Evolutionary conservation across 257 asterid species (phyloP), one percentile per base, ranked within the genome.

Genomic region (Solanum appendiculatum): DNA sequence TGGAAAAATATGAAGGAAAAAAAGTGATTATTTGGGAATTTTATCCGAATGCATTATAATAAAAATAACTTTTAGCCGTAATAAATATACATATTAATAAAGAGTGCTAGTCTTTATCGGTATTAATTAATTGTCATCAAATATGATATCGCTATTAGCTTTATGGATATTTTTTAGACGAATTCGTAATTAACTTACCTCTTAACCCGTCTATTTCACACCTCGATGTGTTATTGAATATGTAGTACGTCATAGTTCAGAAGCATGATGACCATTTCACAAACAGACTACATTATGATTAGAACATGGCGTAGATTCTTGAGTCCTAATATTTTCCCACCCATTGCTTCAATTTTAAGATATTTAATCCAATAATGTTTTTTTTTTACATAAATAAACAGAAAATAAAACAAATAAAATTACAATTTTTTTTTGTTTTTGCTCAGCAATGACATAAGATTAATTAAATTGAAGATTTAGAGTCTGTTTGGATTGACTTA

Each of bases 111-210:
- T 44, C 0, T 44, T 44, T 44, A 12, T 12, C 1, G 14, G 1
- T 3, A 16, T 51, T 16, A 51, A 1, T 51, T 18, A 51, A 51
- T 18, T 51, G 1, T 51, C 0, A 18, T 2, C n/a, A 0, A 51
- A 2, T 18, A 0, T 18, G 18, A 51, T 18, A 0, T 2, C 1
- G 0, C n/a, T 51, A 51, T 2, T 51, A 0, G 0, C n/a, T 51
- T 51, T 51, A 51, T 51, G 0, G 18, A 18, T 16, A 7, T 0
- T 9, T 60, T 60, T 60, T 9, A 5, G 0, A 60, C 1, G 2
- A 58, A 21, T 21, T 58, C 5, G 1, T 60, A 23, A 60, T 1
- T 23, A 10, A 4, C 4, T 1, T 4, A 60, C 0, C 23, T 4
- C 0, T 60, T 10, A 60, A 9, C 13, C 7, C 16, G 27, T 56